phyloP scores from a whole-genome alignment of 78 protist species.

The Neovahlkampfia damariscottae region DNA sequence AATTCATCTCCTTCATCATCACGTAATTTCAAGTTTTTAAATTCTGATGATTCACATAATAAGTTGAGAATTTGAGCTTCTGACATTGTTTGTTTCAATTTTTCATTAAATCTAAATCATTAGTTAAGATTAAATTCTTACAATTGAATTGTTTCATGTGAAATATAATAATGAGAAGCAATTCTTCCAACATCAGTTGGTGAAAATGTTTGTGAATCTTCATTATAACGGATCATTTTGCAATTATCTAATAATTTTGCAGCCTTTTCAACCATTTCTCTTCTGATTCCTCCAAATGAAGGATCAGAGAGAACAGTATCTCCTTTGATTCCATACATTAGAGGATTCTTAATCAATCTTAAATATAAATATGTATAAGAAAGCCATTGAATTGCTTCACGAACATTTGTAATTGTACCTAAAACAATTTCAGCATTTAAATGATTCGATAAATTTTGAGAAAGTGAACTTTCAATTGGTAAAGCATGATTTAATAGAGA shows the following conservation, averaged over 20 bases:
- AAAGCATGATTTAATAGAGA: constrained; percentile 27
- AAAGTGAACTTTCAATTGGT: constrained; percentile 79
- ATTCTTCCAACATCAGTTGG: constrained; percentile 50
- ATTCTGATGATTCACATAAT: constrained; percentile 65
- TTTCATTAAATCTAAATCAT: constrained; percentile 16
- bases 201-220: constrained; percentile 11
- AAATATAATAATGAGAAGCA: constrained; percentile 87
- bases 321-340: constrained; percentile 65
- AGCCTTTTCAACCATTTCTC: constrained; percentile 39
- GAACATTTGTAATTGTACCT: constrained; percentile 84
- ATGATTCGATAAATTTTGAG: constrained; percentile 54
- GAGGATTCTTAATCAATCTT: constrained; percentile 84
- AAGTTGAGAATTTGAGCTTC: constrained; percentile 58
- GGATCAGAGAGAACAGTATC: constrained; percentile 50
- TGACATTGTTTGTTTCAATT: constrained; percentile 10
- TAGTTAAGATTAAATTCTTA: background rate
- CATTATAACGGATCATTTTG: constrained; percentile 75
- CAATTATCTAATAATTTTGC: constrained; percentile 48
- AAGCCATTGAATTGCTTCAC: constrained; percentile 90
- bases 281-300: constrained; percentile 14
- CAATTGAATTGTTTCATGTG: constrained; percentile 44
- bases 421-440: constrained; percentile 93
- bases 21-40: constrained; percentile 48
- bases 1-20: constrained; percentile 81
- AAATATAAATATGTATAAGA: constrained; percentile 83